Conservation (phyloP, 208 protist species). For the Leishmania mexicana region DNA sequence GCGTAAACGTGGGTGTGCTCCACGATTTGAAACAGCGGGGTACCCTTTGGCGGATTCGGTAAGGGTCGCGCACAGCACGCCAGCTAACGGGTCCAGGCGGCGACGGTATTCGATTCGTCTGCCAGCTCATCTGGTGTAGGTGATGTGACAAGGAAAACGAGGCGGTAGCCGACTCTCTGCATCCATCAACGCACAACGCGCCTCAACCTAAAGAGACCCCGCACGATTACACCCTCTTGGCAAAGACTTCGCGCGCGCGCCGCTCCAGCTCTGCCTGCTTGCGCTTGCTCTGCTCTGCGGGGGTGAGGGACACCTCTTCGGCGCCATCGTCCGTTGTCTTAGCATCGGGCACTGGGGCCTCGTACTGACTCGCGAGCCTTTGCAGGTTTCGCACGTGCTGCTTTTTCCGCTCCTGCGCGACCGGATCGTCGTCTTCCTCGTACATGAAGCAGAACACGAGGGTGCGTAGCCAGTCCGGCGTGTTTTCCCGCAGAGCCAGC, state of each 20-base stretch:
- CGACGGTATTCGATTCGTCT: neutral
- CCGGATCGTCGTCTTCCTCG: constrained; percentile 51
- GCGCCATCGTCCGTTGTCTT: neutral
- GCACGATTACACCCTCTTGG: constrained; percentile 2
- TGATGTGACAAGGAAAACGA: neutral
- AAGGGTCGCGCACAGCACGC: neutral
- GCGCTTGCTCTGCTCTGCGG: constrained; percentile 26
- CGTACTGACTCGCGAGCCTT: constrained; percentile 19
- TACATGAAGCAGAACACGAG: constrained; percentile 73
- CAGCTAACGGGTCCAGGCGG: neutral
- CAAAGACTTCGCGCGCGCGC: constrained; percentile 32
- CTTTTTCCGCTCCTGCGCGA: constrained; percentile 12
- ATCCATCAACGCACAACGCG: neutral
- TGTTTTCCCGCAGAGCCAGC: constrained; percentile 48
- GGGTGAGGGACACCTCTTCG: neutral
- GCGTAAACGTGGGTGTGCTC: neutral
- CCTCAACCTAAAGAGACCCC: neutral
- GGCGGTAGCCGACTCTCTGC: neutral
- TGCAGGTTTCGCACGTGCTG: constrained; percentile 9
- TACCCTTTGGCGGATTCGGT: neutral
- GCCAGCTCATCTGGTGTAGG: neutral
- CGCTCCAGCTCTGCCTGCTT: constrained; percentile 40
- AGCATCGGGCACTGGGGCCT: neutral
- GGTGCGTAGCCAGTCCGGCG: constrained; percentile 48
- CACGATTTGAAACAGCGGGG: neutral